Base-by-base conservation (phyloP, 805 yeast species). In the Sugiyamaella smithiae region DNA sequence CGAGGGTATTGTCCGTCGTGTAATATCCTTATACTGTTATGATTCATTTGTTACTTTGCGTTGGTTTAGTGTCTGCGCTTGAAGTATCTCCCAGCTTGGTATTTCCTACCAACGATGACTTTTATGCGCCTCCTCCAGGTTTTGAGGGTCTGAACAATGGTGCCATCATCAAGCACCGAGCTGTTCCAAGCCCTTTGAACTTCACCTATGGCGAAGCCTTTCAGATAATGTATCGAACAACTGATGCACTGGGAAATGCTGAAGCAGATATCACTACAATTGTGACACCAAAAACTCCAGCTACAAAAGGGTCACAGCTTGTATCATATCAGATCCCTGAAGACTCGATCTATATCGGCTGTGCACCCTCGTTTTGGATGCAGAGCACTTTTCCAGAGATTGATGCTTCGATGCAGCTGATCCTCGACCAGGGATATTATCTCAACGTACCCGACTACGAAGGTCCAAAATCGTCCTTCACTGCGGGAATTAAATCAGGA, bases 331-430 rank as follows among this genome's bases (percentile, higher is more conserved):
- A 60, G 51, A 28, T 51, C 33, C 53, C 59, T 42, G 64, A 63
- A 38, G 67, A 63, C 43, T 50, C 64, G 6, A 48, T 54, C 22
- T 53, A 47, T 40, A 41, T 57, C 24, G 54, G 54, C 32, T 61
- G 65, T 48, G 60, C 61, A n/a, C 67, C 67, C 5, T 58, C 63
- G 4, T 61, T 54, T 42, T 36, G 51, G 12, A 22, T 60, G 38
- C 55, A 46, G 35, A 43, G 43, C 28, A 38, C 46, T 12, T 43
- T 49, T 19, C 44, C 45, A 19, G 45, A 48, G 9, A 26, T 26
- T 26, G 46, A 49, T 11, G 22, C 46, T 17, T 33, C 46, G 35
- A 25, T 49, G 31, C 49, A 53, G 46, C 33, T 47, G 16, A n/a
- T 47, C 35, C 45, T 57, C n/a, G 45, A 50, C 28, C 32, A 24